Evolutionary conservation across 2,329 filamentous ascomycete genomes (phyloP).

Genomic region (Neurospora sp.): DNA sequence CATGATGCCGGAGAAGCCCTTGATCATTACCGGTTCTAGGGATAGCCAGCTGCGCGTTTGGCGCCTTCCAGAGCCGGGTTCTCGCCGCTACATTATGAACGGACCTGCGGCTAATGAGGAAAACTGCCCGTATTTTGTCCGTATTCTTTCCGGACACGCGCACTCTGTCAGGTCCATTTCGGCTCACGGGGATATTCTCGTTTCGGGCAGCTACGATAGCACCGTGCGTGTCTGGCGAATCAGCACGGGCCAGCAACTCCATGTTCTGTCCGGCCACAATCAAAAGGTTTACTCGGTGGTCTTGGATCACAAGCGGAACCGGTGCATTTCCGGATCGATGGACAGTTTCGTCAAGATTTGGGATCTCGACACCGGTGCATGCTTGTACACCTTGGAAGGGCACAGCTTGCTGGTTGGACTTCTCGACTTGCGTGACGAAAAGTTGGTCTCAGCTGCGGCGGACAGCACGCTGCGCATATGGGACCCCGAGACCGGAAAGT

Average conservation of each 20-base stretch:
- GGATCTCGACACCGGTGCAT: constrained; percentile 79
- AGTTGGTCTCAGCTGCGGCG: constrained; percentile 87
- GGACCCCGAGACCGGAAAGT: constrained; percentile 89
- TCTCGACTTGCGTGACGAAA: constrained; percentile 78
- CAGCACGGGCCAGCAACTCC: constrained; percentile 80
- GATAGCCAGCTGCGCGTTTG: constrained; percentile 92
- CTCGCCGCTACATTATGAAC: constrained; percentile 69
- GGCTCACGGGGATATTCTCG: constrained; percentile 87
- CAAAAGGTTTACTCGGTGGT: constrained; percentile 98
- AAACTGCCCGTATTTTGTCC: constrained; percentile 91
- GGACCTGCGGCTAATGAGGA: constrained; percentile 62
- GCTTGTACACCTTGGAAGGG: constrained; percentile 83
- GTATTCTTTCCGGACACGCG: constrained; percentile 73
- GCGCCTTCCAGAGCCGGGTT: constrained; percentile 76
- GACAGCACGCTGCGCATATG: constrained; percentile 94
- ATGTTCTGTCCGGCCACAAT: constrained; percentile 75
- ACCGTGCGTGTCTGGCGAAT: constrained; percentile 96
- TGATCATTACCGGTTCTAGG: constrained; percentile 95
- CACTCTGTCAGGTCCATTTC: constrained; percentile 96
- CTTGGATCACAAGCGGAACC: constrained; percentile 79
- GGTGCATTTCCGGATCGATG: constrained; percentile 97
- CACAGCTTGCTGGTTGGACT: constrained; percentile 88
- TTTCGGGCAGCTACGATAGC: constrained; percentile 94
- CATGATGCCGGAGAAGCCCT: constrained; percentile 86
- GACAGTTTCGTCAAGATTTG: constrained; percentile 97